phyloP scores from a whole-genome alignment of 108 stramenopile species.

The Cyclotella choctawhatcheeana region DNA sequence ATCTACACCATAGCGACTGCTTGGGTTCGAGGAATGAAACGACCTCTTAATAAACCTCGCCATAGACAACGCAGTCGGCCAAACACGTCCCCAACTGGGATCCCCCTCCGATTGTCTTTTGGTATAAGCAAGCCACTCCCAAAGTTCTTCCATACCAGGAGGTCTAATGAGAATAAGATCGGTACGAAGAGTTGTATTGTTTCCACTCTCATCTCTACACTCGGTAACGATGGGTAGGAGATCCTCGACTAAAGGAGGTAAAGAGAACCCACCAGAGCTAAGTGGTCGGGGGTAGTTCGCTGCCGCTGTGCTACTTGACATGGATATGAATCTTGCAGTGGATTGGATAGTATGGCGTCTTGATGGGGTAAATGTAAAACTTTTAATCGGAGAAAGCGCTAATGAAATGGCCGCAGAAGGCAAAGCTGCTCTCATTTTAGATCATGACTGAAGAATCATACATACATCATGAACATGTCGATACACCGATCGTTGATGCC shows the following conservation, averaged over 20 bases:
- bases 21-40: no score
- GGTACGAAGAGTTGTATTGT: constrained; percentile 12
- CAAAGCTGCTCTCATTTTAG: not conserved
- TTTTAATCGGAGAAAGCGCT: not conserved
- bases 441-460: no score
- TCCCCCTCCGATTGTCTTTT: constrained; percentile 33
- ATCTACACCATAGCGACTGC: not conserved
- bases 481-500: no score
- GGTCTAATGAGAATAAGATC: constrained; percentile 38
- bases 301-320: not conserved
- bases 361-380: not conserved
- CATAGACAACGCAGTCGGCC: constrained; percentile 54
- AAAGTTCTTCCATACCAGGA: constrained; percentile 50
- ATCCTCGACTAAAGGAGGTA: constrained; percentile 50
- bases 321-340: not conserved
- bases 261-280: constrained; percentile 38
- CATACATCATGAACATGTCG: no score
- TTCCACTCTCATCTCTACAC: not conserved
- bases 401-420: no score
- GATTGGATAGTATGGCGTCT: not conserved
- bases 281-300: constrained; percentile 32
- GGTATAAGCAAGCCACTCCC: constrained; percentile 56
- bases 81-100: constrained; percentile 57
- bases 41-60: constrained; percentile 28
- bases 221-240: constrained; percentile 29